A percentile compares a stretch with the other conserved stretches of the same genome.
These are phyloP conservation scores for Trichoderma sp. DNA, from an alignment of 2,329 filamentous ascomycete species.

Conservation along the genomic window DNA sequence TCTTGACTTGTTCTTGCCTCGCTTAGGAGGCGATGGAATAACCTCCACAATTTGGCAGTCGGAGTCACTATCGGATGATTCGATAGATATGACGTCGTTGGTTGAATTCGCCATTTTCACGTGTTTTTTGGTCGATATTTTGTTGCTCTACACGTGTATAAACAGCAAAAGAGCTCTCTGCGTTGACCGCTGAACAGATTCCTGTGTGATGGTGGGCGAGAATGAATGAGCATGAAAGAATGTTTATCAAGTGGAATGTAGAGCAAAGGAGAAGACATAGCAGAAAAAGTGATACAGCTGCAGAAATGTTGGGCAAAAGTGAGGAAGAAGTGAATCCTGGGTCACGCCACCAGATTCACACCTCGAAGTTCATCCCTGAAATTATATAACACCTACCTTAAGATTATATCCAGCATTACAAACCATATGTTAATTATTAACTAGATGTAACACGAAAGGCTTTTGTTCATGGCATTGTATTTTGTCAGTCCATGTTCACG, in stretches of 20 bases:
- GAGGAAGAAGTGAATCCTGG: background rate
- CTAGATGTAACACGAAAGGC: background rate
- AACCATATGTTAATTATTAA: background rate
- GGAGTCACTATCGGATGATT: background rate
- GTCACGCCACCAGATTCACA: background rate
- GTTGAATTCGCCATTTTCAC: background rate
- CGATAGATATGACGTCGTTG: background rate
- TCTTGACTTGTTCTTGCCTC: background rate
- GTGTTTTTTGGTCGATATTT: background rate
- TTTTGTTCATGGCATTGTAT: slow-evolving; percentile 11
- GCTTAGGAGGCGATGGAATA: background rate
- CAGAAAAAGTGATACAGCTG: background rate
- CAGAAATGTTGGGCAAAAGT: background rate
- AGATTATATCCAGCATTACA: background rate
- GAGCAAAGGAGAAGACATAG: background rate
- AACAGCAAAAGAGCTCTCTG: background rate
- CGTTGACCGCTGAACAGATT: background rate
- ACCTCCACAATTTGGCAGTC: slow-evolving; percentile 12
- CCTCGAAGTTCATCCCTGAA: background rate
- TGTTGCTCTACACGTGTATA: background rate
- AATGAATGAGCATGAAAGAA: background rate
- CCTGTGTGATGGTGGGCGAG: too few relatives aligned
- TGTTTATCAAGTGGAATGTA: background rate
- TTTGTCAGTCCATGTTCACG: slow-evolving; percentile 25
- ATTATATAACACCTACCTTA: background rate